Percentiles rank a stretch among this genome's conserved stretches.
phyloP scores from a whole-genome alignment of 2,329 filamentous ascomycete genomes.

The Penicillium brasilianum region DNA sequence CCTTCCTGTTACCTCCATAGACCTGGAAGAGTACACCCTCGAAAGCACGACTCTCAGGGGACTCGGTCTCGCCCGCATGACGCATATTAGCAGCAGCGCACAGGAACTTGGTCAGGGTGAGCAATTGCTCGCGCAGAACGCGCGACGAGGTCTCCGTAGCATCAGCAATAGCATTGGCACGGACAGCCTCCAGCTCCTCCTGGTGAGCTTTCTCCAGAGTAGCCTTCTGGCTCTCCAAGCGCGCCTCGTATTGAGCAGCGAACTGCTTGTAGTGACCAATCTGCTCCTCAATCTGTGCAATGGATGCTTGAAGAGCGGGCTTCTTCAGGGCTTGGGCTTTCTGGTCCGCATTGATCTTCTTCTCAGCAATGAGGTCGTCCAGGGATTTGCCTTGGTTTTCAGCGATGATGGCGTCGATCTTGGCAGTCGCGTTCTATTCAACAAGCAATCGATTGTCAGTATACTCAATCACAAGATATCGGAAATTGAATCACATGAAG shows the following conservation, averaged over 20 bases:
- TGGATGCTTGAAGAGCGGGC: conserved; percentile 61
- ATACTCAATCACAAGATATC: neutral
- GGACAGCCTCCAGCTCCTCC: conserved; percentile 59
- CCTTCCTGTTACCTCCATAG: conserved; percentile 65
- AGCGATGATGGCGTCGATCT: conserved; percentile 64
- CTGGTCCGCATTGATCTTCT: conserved; percentile 70
- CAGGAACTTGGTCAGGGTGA: conserved; percentile 66
- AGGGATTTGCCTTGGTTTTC: conserved; percentile 65
- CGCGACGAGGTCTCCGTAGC: conserved; percentile 53
- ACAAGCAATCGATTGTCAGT: conserved; percentile 31
- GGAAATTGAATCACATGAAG: neutral
- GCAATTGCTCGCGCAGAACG: conserved; percentile 59
- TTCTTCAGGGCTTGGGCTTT: conserved; percentile 68
- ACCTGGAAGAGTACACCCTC: conserved; percentile 67
- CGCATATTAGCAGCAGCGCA: conserved; percentile 66
- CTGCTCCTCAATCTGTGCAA: conserved; percentile 65
- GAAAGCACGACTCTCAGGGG: conserved; percentile 64
- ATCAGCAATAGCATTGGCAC: conserved; percentile 57
- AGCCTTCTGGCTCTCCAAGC: conserved; percentile 61
- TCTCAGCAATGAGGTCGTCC: conserved; percentile 65
- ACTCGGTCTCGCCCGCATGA: conserved; percentile 62
- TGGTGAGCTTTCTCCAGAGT: conserved; percentile 60
- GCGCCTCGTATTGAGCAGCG: conserved; percentile 62
- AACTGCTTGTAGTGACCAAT: conserved; percentile 65
- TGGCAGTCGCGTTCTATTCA: conserved; percentile 60